Percentiles rank a stretch among this genome's conserved stretches.
These are phyloP conservation scores for Fonsecaea erecta DNA, from an alignment of 2,329 filamentous ascomycete species.

Conservation along the genomic window DNA sequence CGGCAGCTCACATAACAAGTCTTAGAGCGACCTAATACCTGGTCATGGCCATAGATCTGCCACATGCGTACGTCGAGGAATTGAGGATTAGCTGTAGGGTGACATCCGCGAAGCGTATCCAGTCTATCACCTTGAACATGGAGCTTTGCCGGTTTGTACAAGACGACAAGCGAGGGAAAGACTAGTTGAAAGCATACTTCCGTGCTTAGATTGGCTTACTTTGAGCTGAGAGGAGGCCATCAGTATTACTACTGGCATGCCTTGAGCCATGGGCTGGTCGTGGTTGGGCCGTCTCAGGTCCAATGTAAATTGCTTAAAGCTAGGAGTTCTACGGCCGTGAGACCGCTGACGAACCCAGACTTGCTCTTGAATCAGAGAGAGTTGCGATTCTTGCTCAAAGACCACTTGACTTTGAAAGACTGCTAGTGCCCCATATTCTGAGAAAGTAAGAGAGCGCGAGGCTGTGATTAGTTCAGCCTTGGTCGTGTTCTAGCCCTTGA, in stretches of 20 bases:
- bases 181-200: no score
- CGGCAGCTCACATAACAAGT: no score
- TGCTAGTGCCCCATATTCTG: not conserved
- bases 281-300: not conserved
- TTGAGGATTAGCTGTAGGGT: no score
- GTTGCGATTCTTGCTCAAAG: not conserved
- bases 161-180: no score
- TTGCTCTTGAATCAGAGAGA: not conserved
- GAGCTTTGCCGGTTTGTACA: no score
- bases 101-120: no score
- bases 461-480: not conserved
- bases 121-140: no score
- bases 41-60: no score
- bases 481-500: conserved; percentile 2
- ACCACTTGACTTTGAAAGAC: not conserved
- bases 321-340: not conserved
- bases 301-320: not conserved
- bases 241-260: not conserved
- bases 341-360: not conserved
- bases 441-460: not conserved
- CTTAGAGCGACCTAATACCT: no score
- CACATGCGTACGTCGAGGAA: no score
- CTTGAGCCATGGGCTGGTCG: not conserved
- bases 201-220: not conserved
- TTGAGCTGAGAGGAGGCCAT: not conserved